phyloP scores from a whole-genome alignment of 345 rosid species.

The Euclidium syriacum region DNA sequence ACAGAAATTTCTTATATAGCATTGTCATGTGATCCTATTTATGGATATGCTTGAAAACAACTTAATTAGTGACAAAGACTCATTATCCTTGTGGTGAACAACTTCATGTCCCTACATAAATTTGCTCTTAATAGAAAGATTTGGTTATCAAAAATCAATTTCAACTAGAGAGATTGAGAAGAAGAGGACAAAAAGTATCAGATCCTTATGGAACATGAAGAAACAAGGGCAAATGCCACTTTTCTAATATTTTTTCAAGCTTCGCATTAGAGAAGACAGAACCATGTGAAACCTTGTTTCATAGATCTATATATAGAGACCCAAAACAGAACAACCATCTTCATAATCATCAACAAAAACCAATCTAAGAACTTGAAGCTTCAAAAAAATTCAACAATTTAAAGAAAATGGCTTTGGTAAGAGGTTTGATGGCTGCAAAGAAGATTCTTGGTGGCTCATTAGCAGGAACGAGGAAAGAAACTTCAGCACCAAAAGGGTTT shows the following conservation, averaged over 20 bases:
- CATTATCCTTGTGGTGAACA: conserved; percentile 4
- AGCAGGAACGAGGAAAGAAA: conserved; percentile 10
- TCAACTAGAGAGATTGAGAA: neutral
- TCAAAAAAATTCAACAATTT: neutral
- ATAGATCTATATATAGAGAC: conserved; percentile 1
- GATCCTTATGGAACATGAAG: too few relatives aligned
- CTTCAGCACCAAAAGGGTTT: conserved; percentile 34
- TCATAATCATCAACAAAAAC: neutral
- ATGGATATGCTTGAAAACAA: neutral
- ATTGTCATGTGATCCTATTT: neutral
- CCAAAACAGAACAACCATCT: neutral
- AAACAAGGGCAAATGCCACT: conserved; percentile 18
- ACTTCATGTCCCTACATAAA: conserved; percentile 19
- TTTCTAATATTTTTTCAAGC: neutral
- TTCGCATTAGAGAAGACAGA: neutral
- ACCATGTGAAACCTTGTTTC: conserved; percentile 8
- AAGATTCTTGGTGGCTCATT: conserved; percentile 30
- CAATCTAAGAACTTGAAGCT: neutral
- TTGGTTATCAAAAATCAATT: neutral
- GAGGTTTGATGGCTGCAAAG: conserved; percentile 17
- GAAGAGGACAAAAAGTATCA: too few relatives aligned
- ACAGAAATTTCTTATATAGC: neutral
- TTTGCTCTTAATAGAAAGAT: neutral
- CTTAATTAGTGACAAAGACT: conserved; percentile 2
- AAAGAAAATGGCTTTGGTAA: conserved; percentile 7